A percentile compares a stretch with the other conserved stretches of the same genome.
phyloP scores from a whole-genome alignment of 2,329 filamentous ascomycete genomes.

The Ceratocystis lukuohia region DNA sequence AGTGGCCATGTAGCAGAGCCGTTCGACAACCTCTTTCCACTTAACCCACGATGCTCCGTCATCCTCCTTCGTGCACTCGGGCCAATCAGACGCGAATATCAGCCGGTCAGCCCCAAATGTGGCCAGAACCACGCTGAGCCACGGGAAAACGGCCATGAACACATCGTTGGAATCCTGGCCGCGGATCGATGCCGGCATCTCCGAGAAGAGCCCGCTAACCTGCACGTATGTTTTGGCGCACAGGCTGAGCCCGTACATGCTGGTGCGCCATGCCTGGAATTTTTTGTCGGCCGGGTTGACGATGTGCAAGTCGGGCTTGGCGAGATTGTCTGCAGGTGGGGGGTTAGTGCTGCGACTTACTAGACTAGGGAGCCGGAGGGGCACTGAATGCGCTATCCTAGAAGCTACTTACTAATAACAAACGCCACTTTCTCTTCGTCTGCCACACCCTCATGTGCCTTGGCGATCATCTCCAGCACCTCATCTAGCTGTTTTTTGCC shows the following conservation, averaged over 20 bases:
- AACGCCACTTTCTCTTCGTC: constrained; percentile 50
- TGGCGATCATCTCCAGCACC: constrained; percentile 54
- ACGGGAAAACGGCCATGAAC: constrained; percentile 51
- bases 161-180: constrained; percentile 40
- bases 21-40: constrained; percentile 60
- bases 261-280: constrained; percentile 55
- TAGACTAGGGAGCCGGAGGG: neutral
- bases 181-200: constrained; percentile 50
- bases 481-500: constrained; percentile 63
- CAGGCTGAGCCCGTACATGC: constrained; percentile 53
- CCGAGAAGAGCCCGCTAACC: constrained; percentile 73
- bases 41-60: constrained; percentile 53
- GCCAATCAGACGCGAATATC: constrained; percentile 93
- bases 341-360: neutral
- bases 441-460: constrained; percentile 47
- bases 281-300: constrained; percentile 43
- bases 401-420: constrained; percentile 45
- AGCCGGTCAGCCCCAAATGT: constrained; percentile 58
- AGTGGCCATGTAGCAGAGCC: constrained; percentile 49
- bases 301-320: constrained; percentile 67
- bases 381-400: neutral
- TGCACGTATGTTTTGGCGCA: constrained; percentile 69
- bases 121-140: constrained; percentile 58
- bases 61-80: constrained; percentile 54
- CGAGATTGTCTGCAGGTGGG: constrained; percentile 58